Percentiles rank a stretch among this genome's conserved stretches.
phyloP scores from a whole-genome alignment of 1,139 yeast genomes.

The Citeromyces siamensis region DNA sequence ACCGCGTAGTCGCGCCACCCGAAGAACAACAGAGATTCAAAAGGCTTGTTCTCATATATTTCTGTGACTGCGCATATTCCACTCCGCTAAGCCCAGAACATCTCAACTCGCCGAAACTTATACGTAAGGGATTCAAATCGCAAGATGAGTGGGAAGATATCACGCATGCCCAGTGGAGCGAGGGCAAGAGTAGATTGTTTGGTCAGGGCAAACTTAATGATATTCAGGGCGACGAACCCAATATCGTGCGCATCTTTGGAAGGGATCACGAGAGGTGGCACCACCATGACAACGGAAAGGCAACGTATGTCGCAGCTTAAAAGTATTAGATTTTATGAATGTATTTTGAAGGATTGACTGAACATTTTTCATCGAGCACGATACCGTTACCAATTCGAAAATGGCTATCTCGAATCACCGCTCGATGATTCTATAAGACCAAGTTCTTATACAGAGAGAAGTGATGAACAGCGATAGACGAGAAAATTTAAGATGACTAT shows the following conservation, averaged over 20 bases:
- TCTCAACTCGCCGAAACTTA: slow-evolving; percentile 24
- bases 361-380: too few species aligned
- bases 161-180: slow-evolving; percentile 26
- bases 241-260: slow-evolving; percentile 24
- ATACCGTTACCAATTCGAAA: too few species aligned
- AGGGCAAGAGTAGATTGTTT: slow-evolving; percentile 27
- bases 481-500: too few species aligned
- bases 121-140: slow-evolving; percentile 20
- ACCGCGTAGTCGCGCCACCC: slow-evolving; percentile 34
- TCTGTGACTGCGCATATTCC: slow-evolving; percentile 23
- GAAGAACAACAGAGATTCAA: slow-evolving; percentile 24
- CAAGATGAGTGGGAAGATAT: slow-evolving; percentile 27
- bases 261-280: slow-evolving; percentile 32
- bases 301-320: background rate
- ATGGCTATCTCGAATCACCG: too few species aligned
- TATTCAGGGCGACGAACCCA: slow-evolving; percentile 25
- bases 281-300: slow-evolving; percentile 9
- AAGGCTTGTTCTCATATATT: slow-evolving; percentile 31
- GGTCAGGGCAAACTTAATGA: slow-evolving; percentile 20
- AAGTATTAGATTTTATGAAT: too few species aligned
- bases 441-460: too few species aligned
- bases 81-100: slow-evolving; percentile 27
- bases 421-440: too few species aligned
- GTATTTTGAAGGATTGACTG: too few species aligned
- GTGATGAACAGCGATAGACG: too few species aligned